Base-by-base conservation (phyloP, 345 rosid genomes). In the Brassica rapa region DNA sequence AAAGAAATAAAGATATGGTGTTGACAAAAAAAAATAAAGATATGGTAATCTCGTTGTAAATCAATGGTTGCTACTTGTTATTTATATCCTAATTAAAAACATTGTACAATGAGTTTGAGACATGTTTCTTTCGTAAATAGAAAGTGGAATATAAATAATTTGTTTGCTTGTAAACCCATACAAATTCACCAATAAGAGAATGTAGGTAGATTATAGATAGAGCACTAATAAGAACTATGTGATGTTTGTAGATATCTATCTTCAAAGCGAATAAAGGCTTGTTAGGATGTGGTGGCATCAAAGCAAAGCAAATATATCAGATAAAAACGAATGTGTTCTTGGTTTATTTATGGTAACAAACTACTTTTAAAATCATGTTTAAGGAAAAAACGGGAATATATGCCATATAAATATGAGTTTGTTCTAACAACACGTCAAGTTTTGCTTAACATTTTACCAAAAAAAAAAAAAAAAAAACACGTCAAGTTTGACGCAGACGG, bases 41-140 rank as follows among this genome's bases (percentile, higher is more conserved):
- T 19, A 19, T 24, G 32, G 23, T 25, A 14, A 37, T 59, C 8
- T 24, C 3, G n/a, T 41, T 37, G 57, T 37, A 27, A 8, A 37
- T 60, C 10, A 72, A 43, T 41, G 16, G 59, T 12, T 49, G 14
- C 43, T 32, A 62, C 11, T 3, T 27, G 39, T 8, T 72, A 43
- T 62, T 43, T 72, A 43, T 62, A 43, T 62, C 60, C 49, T 73
- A 51, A 65, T 33, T 74, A 23, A 55, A 51, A 6, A 51, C 57
- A 51, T n/a, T 51, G 57, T n/a, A 51, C 57, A n/a, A 15, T 15
- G 21, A n/a, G 57, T 51, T 51, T 51, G 57, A 51, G 57, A 51
- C 57, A 51, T 51, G 53, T 46, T 46, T 46, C 53, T 46, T 14
- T 46, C 16, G 15, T 46, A 46, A 46, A 46, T 14, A 46, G 6